Conservation (phyloP, 805 yeast species). For the Saccharomycopsis sp. region DNA sequence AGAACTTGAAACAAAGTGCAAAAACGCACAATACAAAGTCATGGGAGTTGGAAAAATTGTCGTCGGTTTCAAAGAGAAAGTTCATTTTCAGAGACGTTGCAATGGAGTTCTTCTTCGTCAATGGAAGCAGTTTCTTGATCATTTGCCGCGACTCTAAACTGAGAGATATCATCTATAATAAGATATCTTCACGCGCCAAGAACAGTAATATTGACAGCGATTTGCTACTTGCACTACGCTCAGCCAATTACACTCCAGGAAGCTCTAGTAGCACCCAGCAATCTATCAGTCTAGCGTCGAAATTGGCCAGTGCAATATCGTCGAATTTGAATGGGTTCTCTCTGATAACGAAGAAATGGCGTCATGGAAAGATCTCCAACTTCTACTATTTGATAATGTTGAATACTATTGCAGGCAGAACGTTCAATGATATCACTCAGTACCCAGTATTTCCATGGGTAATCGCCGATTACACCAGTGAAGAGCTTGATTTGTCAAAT, state of each 20-base stretch:
- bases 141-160: conserved; percentile 50
- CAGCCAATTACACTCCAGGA: conserved; percentile 26
- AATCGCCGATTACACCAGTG: conserved; percentile 72
- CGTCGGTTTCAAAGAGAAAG: conserved; percentile 65
- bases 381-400: conserved; percentile 75
- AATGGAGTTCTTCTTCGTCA: conserved; percentile 64
- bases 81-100: conserved; percentile 78
- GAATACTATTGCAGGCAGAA: conserved; percentile 81
- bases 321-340: conserved; percentile 31
- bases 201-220: conserved; percentile 48
- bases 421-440: conserved; percentile 83
- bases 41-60: conserved; percentile 57
- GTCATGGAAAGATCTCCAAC: conserved; percentile 69
- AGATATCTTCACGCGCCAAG: conserved; percentile 43
- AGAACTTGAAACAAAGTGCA: conserved; percentile 24
- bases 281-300: conserved; percentile 33
- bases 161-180: conserved; percentile 51
- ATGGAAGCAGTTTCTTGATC: conserved; percentile 64
- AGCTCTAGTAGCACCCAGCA: conserved; percentile 25
- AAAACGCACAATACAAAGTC: conserved; percentile 41
- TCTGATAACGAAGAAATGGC: conserved; percentile 66
- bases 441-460: conserved; percentile 94
- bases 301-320: conserved; percentile 41
- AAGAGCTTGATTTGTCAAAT: conserved; percentile 55
- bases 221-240: conserved; percentile 45